Evolutionary conservation across 1,139 yeast species (phyloP).

Genomic region (Suhomyces bokatorum): DNA sequence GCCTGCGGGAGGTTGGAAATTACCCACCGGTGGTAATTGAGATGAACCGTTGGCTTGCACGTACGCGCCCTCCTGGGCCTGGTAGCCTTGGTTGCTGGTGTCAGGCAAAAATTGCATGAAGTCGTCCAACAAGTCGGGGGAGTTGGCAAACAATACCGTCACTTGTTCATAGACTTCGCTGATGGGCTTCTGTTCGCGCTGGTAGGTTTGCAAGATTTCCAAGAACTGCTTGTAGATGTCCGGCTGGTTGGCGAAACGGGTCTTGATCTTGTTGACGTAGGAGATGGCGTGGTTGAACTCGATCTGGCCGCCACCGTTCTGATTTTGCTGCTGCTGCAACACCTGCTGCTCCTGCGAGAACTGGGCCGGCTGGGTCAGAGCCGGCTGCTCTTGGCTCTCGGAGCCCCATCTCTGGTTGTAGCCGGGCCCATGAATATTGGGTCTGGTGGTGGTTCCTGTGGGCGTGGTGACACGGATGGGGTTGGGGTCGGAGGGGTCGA

Average conservation of each 20-base stretch:
- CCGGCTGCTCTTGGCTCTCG: slow-evolving; percentile 21
- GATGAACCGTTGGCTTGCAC: slow-evolving; percentile 30
- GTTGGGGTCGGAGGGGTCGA: slow-evolving; percentile 86
- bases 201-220: slow-evolving; percentile 94
- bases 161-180: slow-evolving; percentile 94
- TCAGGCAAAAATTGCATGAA: slow-evolving; percentile 96
- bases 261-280: slow-evolving; percentile 93
- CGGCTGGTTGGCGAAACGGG: slow-evolving; percentile 90
- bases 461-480: slow-evolving; percentile 97
- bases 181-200: slow-evolving; percentile 92
- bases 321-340: slow-evolving; percentile 24
- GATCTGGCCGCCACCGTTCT: slow-evolving; percentile 68
- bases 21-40: slow-evolving; percentile 94
- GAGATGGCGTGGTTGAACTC: slow-evolving; percentile 97
- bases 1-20: slow-evolving; percentile 78
- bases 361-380: slow-evolving; percentile 19
- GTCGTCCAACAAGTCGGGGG: slow-evolving; percentile 92
- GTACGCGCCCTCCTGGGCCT: slow-evolving; percentile 20
- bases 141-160: slow-evolving; percentile 81
- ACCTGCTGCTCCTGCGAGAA: slow-evolving; percentile 31
- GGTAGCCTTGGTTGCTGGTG: slow-evolving; percentile 50
- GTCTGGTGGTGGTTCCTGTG: slow-evolving; percentile 78
- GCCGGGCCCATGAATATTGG: slow-evolving; percentile 39
- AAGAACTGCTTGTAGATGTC: slow-evolving; percentile 92
- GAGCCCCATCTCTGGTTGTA: slow-evolving; percentile 31